Base-by-base conservation (phyloP, 148 eudicot species). In the Linanthus parryae region DNA sequence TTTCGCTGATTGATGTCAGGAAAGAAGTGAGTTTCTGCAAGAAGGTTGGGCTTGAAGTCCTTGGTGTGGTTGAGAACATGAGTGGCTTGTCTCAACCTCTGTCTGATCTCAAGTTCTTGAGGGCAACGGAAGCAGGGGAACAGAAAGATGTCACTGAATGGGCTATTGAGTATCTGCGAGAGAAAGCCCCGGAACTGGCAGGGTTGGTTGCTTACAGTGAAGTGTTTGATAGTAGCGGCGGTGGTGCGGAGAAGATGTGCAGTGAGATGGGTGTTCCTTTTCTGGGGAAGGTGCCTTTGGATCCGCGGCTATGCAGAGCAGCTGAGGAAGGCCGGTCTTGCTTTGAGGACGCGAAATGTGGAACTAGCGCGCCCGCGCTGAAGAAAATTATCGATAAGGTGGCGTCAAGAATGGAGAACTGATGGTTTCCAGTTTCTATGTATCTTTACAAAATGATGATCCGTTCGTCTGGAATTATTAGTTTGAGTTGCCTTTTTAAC, bases 41-140 rank as follows among this genome's bases (percentile, higher is more conserved):
- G 57, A 85, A 85, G 52, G 91, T 89, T 4, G 95, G 91, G 6
- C 40, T 89, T 22, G 44, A 70, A 35, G 88, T 90, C 40, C 80
- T 90, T 10, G 97, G 97, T 20, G 88, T 90, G 3, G 97, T 90
- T 1, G 97, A 85, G 74, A 90, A 90, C 65, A 90, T 90, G 97
- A 90, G 97, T 34, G 91, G 97, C 18, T 42, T 90, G 35, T 59
- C 61, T 59, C 97, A 85, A 40, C 67, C 79, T 1, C 7, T 90
- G 40, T 17, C 74, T 0, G 87, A 80, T 43, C 56, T 82, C 44
- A 79, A 62, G 57, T 89, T 85, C 44, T 13, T 68, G 71, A 77
- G 63, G 33, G 63, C 52, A 33, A 56, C 71, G 25, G 80, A 58
- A 20, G 55, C 62, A 0, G 95, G 81, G 30, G 79, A 80, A 59